Percentiles rank a stretch among this genome's conserved stretches.
These are phyloP conservation scores for Cyclospora cayetanensis DNA, from an alignment of 169 alveolate genomes.

Conservation along the genomic window DNA sequence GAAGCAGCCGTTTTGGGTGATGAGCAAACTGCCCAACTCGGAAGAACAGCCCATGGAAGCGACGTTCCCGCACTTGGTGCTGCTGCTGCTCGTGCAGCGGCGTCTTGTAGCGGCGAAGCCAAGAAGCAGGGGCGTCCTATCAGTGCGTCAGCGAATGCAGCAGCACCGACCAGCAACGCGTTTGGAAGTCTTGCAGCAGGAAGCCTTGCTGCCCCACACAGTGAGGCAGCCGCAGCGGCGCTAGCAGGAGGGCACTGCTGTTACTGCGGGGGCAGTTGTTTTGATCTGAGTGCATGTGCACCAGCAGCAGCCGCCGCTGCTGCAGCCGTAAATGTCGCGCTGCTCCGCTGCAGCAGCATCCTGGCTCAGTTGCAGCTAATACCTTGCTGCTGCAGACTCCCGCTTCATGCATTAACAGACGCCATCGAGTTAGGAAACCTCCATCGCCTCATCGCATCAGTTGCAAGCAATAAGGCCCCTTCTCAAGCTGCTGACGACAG, in stretches of 20 bases:
- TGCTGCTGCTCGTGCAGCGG: not conserved
- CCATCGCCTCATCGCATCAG: not conserved
- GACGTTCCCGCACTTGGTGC: not conserved
- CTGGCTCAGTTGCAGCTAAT: constrained; percentile 38
- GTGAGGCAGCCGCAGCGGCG: not conserved
- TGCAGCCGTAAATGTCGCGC: not conserved
- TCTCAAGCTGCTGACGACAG: constrained; percentile 10
- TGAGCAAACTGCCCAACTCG: not conserved
- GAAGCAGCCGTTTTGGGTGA: not conserved
- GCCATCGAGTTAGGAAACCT: constrained; percentile 19
- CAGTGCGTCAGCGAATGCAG: not conserved
- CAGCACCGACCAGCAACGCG: not conserved
- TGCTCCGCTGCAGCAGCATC: constrained; percentile 50
- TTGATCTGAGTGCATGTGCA: not conserved
- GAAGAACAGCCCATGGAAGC: not conserved
- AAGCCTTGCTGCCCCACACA: not conserved
- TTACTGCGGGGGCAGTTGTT: not conserved
- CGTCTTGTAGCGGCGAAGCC: not conserved
- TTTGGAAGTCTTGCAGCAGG: too few relatives aligned
- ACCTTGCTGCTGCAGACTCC: constrained; percentile 45
- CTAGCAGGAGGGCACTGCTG: not conserved
- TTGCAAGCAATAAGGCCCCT: not conserved
- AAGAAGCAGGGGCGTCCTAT: not conserved
- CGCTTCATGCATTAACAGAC: constrained; percentile 14
- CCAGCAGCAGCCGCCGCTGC: not conserved